A percentile compares a stretch with the other conserved stretches of the same genome.
Evolutionary conservation across 139 green algal species (phyloP).

Genomic region (Picochlorum sp.): DNA sequence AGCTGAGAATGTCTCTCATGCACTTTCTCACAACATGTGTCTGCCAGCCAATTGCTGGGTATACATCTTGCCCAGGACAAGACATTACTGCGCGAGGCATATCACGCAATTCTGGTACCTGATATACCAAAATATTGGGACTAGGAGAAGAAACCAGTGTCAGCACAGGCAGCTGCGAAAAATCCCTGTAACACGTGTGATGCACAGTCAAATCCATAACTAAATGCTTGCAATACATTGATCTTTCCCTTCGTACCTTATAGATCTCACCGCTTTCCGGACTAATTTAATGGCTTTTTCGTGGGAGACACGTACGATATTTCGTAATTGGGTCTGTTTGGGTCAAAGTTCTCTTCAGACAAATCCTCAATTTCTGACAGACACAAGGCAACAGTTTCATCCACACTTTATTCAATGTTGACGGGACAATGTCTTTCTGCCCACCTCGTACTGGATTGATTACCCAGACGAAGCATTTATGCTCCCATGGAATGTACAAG

Average conservation of each 20-base stretch:
- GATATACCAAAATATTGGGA: constrained; percentile 2
- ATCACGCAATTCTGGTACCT: constrained; percentile 54
- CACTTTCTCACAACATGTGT: constrained; percentile 42
- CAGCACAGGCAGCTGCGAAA: too few relatives aligned
- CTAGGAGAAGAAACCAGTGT: too few relatives aligned
- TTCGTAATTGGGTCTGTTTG: constrained; percentile 15
- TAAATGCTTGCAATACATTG: too few relatives aligned
- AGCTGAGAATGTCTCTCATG: constrained; percentile 29
- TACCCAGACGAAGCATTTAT: constrained; percentile 25
- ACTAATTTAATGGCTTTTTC: constrained; percentile 14
- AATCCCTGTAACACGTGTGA: too few relatives aligned
- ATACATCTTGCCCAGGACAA: constrained; percentile 20
- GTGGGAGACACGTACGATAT: constrained; percentile 53
- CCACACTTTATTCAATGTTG: constrained; percentile 42
- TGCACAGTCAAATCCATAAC: too few relatives aligned
- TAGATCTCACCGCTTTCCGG: neutral
- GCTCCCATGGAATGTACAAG: constrained; percentile 42
- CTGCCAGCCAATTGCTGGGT: constrained; percentile 79
- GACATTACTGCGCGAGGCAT: constrained; percentile 48
- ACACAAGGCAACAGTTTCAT: constrained; percentile 28
- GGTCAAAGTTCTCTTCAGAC: neutral
- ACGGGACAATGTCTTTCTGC: constrained; percentile 39
- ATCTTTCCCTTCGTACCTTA: too few relatives aligned
- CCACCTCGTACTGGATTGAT: constrained; percentile 22
- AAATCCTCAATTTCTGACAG: constrained; percentile 6